Base-by-base conservation (phyloP, 148 eudicot genomes). In the Mesembryanthemum crystallinum region DNA sequence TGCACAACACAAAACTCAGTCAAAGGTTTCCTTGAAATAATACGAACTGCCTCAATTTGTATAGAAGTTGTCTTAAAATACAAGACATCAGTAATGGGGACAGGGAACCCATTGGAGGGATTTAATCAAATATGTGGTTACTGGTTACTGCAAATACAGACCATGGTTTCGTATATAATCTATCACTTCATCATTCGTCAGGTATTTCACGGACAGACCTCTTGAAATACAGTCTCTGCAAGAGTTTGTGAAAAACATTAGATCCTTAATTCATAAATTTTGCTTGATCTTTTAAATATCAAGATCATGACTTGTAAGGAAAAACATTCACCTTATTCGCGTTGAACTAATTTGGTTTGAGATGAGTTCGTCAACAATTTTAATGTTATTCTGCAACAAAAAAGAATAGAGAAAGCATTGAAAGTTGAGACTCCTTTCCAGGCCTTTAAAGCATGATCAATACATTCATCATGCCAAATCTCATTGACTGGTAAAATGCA, bases 341-440 rank as follows among this genome's bases (percentile, higher is more conserved):
- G 96, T 92, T 39, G 99, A 95, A 74, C 97, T 95, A 66, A 95
- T 89, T 61, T 87, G 89, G 72, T 92, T 95, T 45, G 96, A 91
- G 35, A 95, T 88, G 33, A 83, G 87, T 87, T 95, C 97, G 76
- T 92, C 91, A 10, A 95, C 94, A 60, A 95, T 76, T 84, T 76
- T 84, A 83, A 95, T 95, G 82, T 89, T 89, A 68, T 30, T 63
- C 98, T 92, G 94, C 77, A 84, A 25, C 20, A 72, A 6, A 57
- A 71, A 7, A 5, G 64, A 28, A 1, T 0, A n/a, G 23, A 66
- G 18, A 8, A 39, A 0, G 0, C 39, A 1, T 66, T 39, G 12
- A 6, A 66, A 39, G 25, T 39, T 55, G 2, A 11, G 28, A 32
- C n/a, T 29, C 10, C 15, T 21, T 23, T 20, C 12, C 2, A 13